Evolutionary conservation across 306 rosid species (phyloP), one percentile per base, ranked within the genome.

Genomic region (Ziziphus jujuba): DNA sequence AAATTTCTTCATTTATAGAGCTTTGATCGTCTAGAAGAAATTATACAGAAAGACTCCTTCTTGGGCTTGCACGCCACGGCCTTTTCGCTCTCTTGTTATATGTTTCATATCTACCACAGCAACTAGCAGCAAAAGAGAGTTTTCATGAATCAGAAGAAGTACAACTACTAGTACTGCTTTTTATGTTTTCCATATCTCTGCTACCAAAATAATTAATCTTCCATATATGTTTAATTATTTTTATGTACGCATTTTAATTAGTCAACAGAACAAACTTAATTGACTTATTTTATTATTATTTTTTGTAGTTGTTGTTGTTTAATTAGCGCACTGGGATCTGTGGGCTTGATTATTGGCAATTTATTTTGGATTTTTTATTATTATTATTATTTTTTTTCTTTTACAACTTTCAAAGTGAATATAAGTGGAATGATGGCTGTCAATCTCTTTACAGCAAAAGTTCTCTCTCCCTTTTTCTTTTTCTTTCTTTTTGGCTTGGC

Each of bases 351-450:
- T 59, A 43, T 65, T 57, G 62, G 51, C 19, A 43, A 38, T 67
- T 28, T 67, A 22, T 59, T 38, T 66, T 14, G 59, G 54, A 23
- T 54, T 21, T 7, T 14, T n/a, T n/a, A n/a, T n/a, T n/a, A n/a
- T n/a, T n/a, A n/a, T n/a, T 11, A 36, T 66, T 69, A 54, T 47
- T 45, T 17, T 43, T 8, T 25, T 25, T 31, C 28, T 48, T 65
- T 7, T 61, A 14, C 52, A 52, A 72, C 77, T 75, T 61, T 67
- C 58, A 77, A 65, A 73, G 85, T 56, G 74, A 63, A 69, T 60
- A 25, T 20, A 43, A 22, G 16, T 65, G 80, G 84, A 84, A 89
- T 87, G 93, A 89, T 89, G 96, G 87, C 60, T 81, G 81, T 85
- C 91, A 83, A 83, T 75, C 89, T 87, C 70, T 75, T 79, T 56